phyloP scores from a whole-genome alignment of 371 early-diverging fungal species.

The Mortierella sp. region DNA sequence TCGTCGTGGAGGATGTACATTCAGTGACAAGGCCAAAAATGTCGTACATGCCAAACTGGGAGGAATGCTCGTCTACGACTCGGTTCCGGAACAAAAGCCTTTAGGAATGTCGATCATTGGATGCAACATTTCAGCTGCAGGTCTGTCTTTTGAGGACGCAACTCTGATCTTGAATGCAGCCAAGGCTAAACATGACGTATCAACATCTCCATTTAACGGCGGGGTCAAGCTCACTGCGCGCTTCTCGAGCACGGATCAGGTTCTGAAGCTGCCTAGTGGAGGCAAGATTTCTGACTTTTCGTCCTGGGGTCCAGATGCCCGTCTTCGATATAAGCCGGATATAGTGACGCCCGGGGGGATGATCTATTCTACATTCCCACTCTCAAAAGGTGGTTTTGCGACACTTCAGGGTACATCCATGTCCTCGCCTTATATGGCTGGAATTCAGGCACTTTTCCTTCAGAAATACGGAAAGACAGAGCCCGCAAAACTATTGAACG shows the following conservation, averaged over 20 bases:
- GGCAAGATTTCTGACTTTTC: slow-evolving; percentile 66
- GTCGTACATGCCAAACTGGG: slow-evolving; percentile 60
- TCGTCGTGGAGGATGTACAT: slow-evolving; percentile 70
- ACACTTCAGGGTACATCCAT: slow-evolving; percentile 64
- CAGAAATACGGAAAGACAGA: slow-evolving; percentile 26
- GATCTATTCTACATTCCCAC: slow-evolving; percentile 75
- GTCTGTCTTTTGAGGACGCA: slow-evolving; percentile 40
- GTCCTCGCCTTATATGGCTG: slow-evolving; percentile 69
- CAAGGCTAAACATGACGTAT: neutral
- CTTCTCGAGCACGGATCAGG: slow-evolving; percentile 20
- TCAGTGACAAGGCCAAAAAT: slow-evolving; percentile 60
- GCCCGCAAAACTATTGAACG: slow-evolving; percentile 38
- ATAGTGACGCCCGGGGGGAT: slow-evolving; percentile 75
- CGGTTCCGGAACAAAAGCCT: slow-evolving; percentile 28
- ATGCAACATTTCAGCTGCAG: slow-evolving; percentile 33
- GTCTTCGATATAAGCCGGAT: slow-evolving; percentile 75
- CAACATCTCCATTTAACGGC: neutral
- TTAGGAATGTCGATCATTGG: slow-evolving; percentile 37
- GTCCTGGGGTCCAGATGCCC: slow-evolving; percentile 78
- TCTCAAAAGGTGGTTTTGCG: slow-evolving; percentile 59
- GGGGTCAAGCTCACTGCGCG: slow-evolving; percentile 27
- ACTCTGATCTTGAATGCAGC: slow-evolving; percentile 11
- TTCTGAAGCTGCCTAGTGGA: slow-evolving; percentile 54
- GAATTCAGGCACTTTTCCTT: slow-evolving; percentile 65
- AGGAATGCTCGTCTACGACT: slow-evolving; percentile 40